phyloP scores from a whole-genome alignment of 192 early-diverging fungal genomes.

The Lunasporangiospora selenospora region DNA sequence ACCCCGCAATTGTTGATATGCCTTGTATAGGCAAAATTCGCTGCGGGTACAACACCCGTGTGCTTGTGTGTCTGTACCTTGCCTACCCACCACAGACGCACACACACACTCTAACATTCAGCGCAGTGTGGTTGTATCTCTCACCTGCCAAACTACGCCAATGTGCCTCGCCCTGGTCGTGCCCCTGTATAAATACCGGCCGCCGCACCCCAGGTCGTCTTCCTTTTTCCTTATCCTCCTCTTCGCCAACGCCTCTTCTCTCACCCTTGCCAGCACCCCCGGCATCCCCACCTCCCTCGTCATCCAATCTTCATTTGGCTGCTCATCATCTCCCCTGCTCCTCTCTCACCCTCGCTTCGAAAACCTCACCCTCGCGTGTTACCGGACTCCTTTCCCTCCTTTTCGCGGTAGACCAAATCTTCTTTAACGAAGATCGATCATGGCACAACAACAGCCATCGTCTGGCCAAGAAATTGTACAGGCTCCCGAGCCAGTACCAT shows the following conservation, averaged over 20 bases:
- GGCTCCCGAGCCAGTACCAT: neutral
- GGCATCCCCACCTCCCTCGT: too few species aligned
- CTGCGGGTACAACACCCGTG: neutral
- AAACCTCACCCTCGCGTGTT: neutral
- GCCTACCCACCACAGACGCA: neutral
- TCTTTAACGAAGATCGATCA: too few species aligned
- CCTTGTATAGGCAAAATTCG: constrained; percentile 2
- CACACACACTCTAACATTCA: neutral
- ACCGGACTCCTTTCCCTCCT: neutral
- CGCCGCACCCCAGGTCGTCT: too few species aligned
- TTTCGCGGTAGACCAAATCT: too few species aligned
- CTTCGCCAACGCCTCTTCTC: too few species aligned
- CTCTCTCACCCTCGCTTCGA: neutral
- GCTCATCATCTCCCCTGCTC: neutral
- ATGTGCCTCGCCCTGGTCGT: neutral
- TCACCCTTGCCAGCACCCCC: too few species aligned
- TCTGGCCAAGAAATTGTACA: neutral
- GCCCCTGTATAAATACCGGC: too few species aligned
- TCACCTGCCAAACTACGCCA: neutral
- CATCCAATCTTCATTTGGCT: too few species aligned
- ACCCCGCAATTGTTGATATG: constrained; percentile 33
- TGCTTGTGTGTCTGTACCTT: neutral
- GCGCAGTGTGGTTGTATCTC: neutral
- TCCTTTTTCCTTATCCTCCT: too few species aligned
- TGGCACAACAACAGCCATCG: neutral